phyloP scores from a whole-genome alignment of 163 green algal genomes.

The Volvox carteri region DNA sequence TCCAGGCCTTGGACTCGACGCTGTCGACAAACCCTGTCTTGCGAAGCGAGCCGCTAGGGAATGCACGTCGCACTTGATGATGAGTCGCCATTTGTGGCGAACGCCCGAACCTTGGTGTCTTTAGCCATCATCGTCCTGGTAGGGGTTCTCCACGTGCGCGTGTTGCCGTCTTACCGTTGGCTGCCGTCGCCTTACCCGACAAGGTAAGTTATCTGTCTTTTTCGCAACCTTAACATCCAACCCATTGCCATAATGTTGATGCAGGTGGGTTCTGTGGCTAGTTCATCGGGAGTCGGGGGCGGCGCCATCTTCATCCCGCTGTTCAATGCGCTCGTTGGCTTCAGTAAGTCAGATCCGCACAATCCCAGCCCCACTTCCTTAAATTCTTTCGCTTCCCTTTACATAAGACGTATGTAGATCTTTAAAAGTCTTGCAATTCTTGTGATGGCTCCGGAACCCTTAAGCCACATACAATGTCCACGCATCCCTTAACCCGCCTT shows the following conservation, averaged over 20 bases:
- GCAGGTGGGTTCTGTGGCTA: slow-evolving; percentile 31
- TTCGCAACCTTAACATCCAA: too few relatives aligned
- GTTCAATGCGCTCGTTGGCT: slow-evolving; percentile 17
- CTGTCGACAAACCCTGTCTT: background rate
- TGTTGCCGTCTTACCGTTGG: background rate
- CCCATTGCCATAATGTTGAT: background rate
- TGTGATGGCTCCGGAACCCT: too few relatives aligned
- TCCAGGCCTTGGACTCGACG: background rate
- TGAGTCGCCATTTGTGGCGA: background rate
- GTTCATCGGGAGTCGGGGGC: slow-evolving; percentile 7
- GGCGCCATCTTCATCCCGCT: slow-evolving; percentile 40
- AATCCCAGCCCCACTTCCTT: too few relatives aligned
- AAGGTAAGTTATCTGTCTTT: background rate
- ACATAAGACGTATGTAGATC: background rate
- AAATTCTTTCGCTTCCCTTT: background rate
- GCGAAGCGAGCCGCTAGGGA: background rate
- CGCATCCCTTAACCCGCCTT: background rate
- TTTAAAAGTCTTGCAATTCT: background rate
- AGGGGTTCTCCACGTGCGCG: background rate
- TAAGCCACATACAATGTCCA: background rate
- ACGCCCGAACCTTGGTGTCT: background rate
- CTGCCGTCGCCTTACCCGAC: too few relatives aligned
- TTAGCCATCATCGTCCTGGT: slow-evolving; percentile 4
- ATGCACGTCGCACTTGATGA: background rate
- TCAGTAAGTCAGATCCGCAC: too few relatives aligned